Evolutionary conservation across 1,284 basidiomycete species (phyloP).

Genomic region (Grifola frondosa): DNA sequence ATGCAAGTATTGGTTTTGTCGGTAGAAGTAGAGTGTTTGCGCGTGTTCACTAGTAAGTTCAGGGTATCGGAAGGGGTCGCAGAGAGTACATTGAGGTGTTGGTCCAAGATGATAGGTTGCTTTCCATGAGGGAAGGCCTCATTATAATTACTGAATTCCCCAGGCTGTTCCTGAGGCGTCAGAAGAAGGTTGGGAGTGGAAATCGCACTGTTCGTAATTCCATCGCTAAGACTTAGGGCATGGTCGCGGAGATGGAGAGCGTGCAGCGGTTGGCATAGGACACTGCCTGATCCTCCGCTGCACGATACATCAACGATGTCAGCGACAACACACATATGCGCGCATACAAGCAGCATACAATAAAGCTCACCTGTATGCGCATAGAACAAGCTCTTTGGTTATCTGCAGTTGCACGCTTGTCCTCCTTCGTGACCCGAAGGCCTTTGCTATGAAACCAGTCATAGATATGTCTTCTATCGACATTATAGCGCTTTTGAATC

Average conservation of each 20-base stretch:
- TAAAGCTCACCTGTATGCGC: slow-evolving; percentile 20
- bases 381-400: slow-evolving; percentile 19
- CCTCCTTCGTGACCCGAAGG: slow-evolving; percentile 66
- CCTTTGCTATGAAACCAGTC: slow-evolving; percentile 72
- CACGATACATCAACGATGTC: no score
- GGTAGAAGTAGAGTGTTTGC: no score
- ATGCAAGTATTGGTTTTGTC: no score
- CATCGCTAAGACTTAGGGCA: slow-evolving; percentile 4
- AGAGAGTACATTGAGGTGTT: no score
- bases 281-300: slow-evolving; percentile 17
- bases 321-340: slow-evolving; percentile 3
- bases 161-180: no score
- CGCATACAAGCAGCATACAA: slow-evolving; percentile 9
- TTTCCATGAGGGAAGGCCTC: background rate
- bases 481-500: slow-evolving; percentile 63
- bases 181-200: slow-evolving; percentile 3
- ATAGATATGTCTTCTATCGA: slow-evolving; percentile 72
- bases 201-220: slow-evolving; percentile 1
- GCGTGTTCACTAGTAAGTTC: no score
- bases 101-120: background rate
- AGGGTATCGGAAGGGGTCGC: no score
- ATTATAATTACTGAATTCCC: no score
- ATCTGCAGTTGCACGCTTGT: slow-evolving; percentile 42
- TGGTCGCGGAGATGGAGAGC: slow-evolving; percentile 1
- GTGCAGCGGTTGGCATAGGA: no score